Percentiles rank a stretch among this genome's conserved stretches.
Evolutionary conservation across 176 grass and related monocot species (phyloP).

Genomic region (Bolboschoenus planiculmis): DNA sequence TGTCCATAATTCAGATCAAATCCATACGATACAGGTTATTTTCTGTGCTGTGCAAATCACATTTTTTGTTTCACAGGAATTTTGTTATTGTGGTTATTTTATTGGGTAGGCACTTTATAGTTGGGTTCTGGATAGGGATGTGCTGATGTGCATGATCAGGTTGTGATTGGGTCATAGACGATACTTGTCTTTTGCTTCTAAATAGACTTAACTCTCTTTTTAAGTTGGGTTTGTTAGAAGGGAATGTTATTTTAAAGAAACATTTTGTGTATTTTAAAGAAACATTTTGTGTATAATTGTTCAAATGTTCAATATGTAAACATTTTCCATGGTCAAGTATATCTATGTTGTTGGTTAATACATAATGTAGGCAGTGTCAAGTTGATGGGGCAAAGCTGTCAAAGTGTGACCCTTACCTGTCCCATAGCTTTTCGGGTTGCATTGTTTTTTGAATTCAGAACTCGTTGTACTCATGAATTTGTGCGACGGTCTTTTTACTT

Average conservation of each 20-base stretch:
- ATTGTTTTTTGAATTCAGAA: not conserved
- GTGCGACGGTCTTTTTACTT: not conserved
- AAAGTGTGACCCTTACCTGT: no score
- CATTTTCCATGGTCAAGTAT: not conserved
- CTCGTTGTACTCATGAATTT: not conserved
- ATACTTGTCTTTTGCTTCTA: not conserved
- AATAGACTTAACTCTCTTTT: not conserved
- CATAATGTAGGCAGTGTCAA: not conserved
- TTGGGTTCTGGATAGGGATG: not conserved
- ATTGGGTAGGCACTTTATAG: not conserved
- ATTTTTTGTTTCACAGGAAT: not conserved
- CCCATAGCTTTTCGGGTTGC: not conserved
- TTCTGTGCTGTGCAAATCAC: not conserved
- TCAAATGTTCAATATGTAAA: not conserved
- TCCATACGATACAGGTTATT: constrained; percentile 90
- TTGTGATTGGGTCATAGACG: not conserved
- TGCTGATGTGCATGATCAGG: not conserved
- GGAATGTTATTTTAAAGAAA: no score
- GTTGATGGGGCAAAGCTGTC: not conserved
- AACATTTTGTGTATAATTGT: not conserved
- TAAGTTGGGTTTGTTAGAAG: not conserved
- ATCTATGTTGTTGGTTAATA: not conserved
- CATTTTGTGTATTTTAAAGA: not conserved
- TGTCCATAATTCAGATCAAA: constrained; percentile 56
- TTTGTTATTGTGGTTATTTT: not conserved